Evolutionary conservation across 2,329 filamentous ascomycete genomes (phyloP), one percentile per base, ranked within the genome.

Genomic region (Colletotrichum coccodes): DNA sequence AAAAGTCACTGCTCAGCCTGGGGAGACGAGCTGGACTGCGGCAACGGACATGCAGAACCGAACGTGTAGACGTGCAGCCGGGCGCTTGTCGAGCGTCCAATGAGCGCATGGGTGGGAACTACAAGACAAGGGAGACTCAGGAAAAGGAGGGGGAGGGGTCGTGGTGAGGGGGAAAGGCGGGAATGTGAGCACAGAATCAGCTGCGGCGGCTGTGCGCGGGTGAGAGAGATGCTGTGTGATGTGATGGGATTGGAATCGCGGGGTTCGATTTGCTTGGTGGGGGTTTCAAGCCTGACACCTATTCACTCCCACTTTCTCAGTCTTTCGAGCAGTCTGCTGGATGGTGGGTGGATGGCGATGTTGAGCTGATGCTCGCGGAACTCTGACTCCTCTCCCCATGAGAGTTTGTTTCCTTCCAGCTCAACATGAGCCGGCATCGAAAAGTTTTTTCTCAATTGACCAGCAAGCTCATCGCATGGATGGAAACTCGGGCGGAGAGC

Each of bases 191-290:
- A 53, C 65, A 65, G 60, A 59, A 46, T 46, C 38, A 46, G 56
- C 36, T 53, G 56, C 56, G 47, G 63, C 54, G 62, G 54, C 64
- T 42, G 64, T 34, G 58, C 38, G 60, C 60, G 32, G 52, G 44
- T 60, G 57, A 30, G 28, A 50, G 59, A 47, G 38, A 65, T 60
- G 47, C 53, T 49, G 60, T 64, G 44, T 64, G 38, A 59, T 58
- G 61, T 60, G 65, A 59, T 28, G 54, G 56, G 44, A 65, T 68
- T 34, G 54, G 40, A 60, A 68, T 68, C 65, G 65, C 65, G 65
- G 65, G 65, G 65, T 65, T 54, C 42, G 46, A 53, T 59, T 47
- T 46, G 36, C 36, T 40, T 38, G 53, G 38, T 36, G 42, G 42
- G 47, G 52, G 38, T 32, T 44, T 57, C 54, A 23, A 54, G n/a